A percentile compares a stretch with the other conserved stretches of the same genome.
Evolutionary conservation across 1,139 yeast species (phyloP).

Genomic region (Blastobotrys raffinosifermentans): DNA sequence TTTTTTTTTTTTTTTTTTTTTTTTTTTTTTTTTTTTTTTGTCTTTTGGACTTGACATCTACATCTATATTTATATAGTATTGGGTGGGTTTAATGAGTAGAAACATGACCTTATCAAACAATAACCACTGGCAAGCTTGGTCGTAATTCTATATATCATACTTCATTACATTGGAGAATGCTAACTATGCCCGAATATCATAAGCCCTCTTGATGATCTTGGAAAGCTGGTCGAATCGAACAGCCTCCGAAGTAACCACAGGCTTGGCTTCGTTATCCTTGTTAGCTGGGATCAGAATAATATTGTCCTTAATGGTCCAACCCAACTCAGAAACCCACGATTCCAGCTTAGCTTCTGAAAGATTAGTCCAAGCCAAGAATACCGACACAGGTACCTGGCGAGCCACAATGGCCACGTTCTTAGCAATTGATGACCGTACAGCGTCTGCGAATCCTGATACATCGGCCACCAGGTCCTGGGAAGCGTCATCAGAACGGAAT

Average conservation of each 20-base stretch:
- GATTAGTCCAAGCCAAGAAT: conserved; percentile 31
- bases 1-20: conserved; percentile 8
- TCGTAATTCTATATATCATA: no score
- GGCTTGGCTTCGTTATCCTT: conserved; percentile 33
- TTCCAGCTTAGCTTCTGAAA: conserved; percentile 28
- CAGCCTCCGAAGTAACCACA: conserved; percentile 29
- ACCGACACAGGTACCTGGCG: conserved; percentile 27
- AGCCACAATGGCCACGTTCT: conserved; percentile 30
- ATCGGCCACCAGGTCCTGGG: conserved; percentile 35
- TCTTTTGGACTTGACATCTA: neutral
- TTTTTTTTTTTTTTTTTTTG: conserved; percentile 4
- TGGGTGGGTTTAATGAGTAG: no score
- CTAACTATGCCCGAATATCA: conserved; percentile 19
- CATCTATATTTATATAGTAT: neutral
- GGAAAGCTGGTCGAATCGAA: conserved; percentile 32
- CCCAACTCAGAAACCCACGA: conserved; percentile 32
- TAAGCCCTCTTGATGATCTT: conserved; percentile 32
- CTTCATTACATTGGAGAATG: no score
- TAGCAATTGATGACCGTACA: conserved; percentile 31
- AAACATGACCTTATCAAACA: no score
- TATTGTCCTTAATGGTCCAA: conserved; percentile 29
- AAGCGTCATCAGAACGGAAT: conserved; percentile 31
- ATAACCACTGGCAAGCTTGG: no score
- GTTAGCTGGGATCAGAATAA: conserved; percentile 27
- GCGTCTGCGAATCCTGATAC: conserved; percentile 32